Conservation (phyloP, 495 filamentous ascomycete species). For the Daldinia loculata region DNA sequence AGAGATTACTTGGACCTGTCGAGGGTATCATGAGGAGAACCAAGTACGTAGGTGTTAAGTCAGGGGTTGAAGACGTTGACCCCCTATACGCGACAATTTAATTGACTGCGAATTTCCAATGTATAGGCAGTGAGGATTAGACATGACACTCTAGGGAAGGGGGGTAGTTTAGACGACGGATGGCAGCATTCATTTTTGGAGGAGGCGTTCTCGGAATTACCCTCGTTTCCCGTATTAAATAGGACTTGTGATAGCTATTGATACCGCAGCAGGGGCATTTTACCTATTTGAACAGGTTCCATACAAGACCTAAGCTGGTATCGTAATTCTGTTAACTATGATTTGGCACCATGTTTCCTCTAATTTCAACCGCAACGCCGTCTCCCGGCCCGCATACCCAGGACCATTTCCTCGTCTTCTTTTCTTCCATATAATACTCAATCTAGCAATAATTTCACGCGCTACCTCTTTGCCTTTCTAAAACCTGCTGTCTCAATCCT, state of each 20-base stretch:
- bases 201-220: slow-evolving; percentile 46
- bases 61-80: slow-evolving; percentile 62
- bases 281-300: slow-evolving; percentile 17
- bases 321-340: neutral
- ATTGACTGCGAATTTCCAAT: slow-evolving; percentile 1
- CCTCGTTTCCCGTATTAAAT: slow-evolving; percentile 36
- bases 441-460: slow-evolving; percentile 4
- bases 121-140: slow-evolving; percentile 20
- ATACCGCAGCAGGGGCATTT: slow-evolving; percentile 36
- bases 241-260: slow-evolving; percentile 39
- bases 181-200: slow-evolving; percentile 37
- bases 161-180: slow-evolving; percentile 34
- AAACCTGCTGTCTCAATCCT: slow-evolving; percentile 61
- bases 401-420: neutral
- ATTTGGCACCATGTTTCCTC: neutral
- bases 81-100: slow-evolving; percentile 52
- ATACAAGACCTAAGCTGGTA: neutral
- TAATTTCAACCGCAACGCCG: neutral
- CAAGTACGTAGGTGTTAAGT: slow-evolving; percentile 61
- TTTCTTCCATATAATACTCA: neutral
- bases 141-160: slow-evolving; percentile 25
- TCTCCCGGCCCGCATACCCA: neutral
- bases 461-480: slow-evolving; percentile 46
- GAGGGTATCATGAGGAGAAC: slow-evolving; percentile 92
- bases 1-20: slow-evolving; percentile 89